These are phyloP conservation scores for Vitis riparia DNA, from an alignment of 164 flowering plant genomes.

Conservation along the genomic window DNA sequence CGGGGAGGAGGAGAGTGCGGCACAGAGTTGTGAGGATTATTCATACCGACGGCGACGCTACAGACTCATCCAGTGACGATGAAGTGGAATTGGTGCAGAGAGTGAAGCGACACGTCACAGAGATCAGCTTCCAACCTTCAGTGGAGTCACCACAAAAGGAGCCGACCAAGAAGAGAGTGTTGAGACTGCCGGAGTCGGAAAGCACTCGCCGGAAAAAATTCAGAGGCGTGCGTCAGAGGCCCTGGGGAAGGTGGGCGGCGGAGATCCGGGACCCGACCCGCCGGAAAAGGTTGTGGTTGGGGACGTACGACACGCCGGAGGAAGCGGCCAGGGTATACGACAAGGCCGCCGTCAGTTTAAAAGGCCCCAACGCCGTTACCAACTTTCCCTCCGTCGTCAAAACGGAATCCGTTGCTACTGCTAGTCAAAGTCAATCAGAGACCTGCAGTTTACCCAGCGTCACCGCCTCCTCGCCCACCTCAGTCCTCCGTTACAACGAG, in stretches of 20 bases:
- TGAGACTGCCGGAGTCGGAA: conserved; percentile 13
- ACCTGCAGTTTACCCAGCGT: neutral
- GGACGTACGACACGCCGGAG: conserved; percentile 70
- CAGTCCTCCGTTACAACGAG: conserved; percentile 45
- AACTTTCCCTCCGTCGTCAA: conserved; percentile 38
- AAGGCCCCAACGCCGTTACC: conserved; percentile 61
- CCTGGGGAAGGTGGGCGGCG: conserved; percentile 82
- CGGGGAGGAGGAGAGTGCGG: conserved; percentile 4
- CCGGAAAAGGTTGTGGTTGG: conserved; percentile 67
- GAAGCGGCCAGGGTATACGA: conserved; percentile 73
- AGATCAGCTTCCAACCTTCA: conserved; percentile 31
- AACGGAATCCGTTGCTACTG: conserved; percentile 2
- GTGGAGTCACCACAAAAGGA: neutral
- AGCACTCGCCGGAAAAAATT: conserved; percentile 26
- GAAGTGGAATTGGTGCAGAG: conserved; percentile 29
- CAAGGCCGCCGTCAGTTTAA: conserved; percentile 52
- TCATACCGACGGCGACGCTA: conserved; percentile 53
- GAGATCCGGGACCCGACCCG: conserved; percentile 68
- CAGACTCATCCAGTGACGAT: conserved; percentile 62
- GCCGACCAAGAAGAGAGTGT: conserved; percentile 10
- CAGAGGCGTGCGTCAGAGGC: conserved; percentile 65
- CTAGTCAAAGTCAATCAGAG: neutral
- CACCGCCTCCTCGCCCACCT: conserved; percentile 51
- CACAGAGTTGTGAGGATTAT: conserved; percentile 38
- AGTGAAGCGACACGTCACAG: conserved; percentile 45